Percentiles rank a stretch among this genome's conserved stretches.
These are phyloP conservation scores for Xylaria acuta DNA, from an alignment of 495 filamentous ascomycete genomes.

Conservation along the genomic window DNA sequence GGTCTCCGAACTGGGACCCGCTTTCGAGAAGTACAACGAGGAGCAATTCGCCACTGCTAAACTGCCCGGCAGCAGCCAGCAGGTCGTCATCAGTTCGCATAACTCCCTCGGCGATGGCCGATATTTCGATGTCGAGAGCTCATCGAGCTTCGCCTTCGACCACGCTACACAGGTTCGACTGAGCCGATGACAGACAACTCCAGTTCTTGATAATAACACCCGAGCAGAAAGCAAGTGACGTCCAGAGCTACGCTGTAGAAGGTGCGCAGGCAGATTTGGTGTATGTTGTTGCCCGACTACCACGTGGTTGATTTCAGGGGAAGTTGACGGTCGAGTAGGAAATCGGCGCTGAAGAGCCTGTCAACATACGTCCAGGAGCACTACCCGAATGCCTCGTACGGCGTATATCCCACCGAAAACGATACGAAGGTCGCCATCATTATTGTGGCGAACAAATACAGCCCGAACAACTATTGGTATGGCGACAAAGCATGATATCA, in stretches of 20 bases:
- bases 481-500: background rate
- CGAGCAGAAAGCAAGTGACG: constrained; percentile 78
- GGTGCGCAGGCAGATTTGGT: constrained; percentile 79
- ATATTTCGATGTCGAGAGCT: constrained; percentile 89
- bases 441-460: constrained; percentile 94
- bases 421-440: constrained; percentile 79
- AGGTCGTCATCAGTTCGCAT: constrained; percentile 87
- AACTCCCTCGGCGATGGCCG: constrained; percentile 78
- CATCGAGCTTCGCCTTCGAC: constrained; percentile 85
- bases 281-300: constrained; percentile 55
- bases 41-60: constrained; percentile 88
- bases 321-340: constrained; percentile 52
- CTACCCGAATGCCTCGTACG: constrained; percentile 80
- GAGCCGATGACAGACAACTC: constrained; percentile 1
- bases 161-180: constrained; percentile 74
- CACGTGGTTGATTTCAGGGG: background rate
- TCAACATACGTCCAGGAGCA: constrained; percentile 84
- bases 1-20: constrained; percentile 73
- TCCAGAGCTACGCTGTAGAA: constrained; percentile 82
- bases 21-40: constrained; percentile 95
- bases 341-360: constrained; percentile 81
- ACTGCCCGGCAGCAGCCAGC: constrained; percentile 81
- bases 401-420: constrained; percentile 79
- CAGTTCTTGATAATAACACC: constrained; percentile 28
- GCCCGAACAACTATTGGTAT: constrained; percentile 95